Percentiles rank a stretch among this genome's conserved stretches.
Conservation (phyloP, 2,329 filamentous ascomycete species). For the Botrytis fragariae region DNA sequence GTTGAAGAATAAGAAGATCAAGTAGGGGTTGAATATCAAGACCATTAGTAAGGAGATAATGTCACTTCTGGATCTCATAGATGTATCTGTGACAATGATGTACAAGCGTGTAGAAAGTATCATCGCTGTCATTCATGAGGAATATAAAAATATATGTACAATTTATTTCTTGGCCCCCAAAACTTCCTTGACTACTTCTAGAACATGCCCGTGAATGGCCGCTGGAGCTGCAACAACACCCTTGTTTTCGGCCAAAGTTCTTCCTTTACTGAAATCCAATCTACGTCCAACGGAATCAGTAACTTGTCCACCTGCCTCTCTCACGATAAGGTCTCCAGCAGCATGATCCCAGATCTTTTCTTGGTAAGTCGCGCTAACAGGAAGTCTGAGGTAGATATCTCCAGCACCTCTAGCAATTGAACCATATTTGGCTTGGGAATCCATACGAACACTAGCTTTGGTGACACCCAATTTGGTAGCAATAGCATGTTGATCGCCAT, state of each 20-base stretch:
- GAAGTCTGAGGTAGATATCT: constrained; percentile 89
- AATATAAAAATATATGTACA: constrained; percentile 1
- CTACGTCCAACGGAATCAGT: constrained; percentile 83
- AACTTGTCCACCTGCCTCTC: constrained; percentile 89
- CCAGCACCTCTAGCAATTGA: constrained; percentile 91
- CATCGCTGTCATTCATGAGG: constrained; percentile 9
- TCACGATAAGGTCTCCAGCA: constrained; percentile 88
- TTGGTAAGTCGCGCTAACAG: constrained; percentile 81
- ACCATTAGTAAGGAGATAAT: constrained; percentile 32
- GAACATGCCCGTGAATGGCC: constrained; percentile 70
- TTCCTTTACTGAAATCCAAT: constrained; percentile 81
- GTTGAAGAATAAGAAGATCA: constrained; percentile 97
- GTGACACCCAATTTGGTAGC: constrained; percentile 84
- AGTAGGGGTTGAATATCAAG: constrained; percentile 50
- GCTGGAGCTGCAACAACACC: constrained; percentile 87
- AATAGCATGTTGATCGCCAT: constrained; percentile 83
- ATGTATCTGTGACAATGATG: constrained; percentile 14
- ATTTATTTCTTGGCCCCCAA: constrained; percentile 48
- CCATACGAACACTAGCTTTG: constrained; percentile 87
- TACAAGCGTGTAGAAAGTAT: not conserved
- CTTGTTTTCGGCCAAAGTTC: constrained; percentile 87
- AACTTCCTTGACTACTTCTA: constrained; percentile 80
- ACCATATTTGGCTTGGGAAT: constrained; percentile 97
- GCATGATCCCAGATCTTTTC: constrained; percentile 99
- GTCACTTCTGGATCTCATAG: constrained; percentile 23